phyloP scores from a whole-genome alignment of 192 early-diverging fungal species.

The Rhizophagus clarus region DNA sequence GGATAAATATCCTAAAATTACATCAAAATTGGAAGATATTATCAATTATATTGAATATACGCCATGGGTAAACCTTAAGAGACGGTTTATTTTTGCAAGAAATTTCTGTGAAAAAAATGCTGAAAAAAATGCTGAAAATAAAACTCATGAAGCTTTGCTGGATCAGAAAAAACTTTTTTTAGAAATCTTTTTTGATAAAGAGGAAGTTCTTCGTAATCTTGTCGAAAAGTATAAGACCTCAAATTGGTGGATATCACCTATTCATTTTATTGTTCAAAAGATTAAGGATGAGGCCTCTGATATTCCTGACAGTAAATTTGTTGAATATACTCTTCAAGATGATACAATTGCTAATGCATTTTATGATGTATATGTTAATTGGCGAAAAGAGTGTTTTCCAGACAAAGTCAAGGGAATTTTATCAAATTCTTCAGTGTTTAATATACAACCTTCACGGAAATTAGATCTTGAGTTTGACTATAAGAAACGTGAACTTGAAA shows the following conservation, averaged over 20 bases:
- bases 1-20: background rate
- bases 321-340: background rate
- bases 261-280: background rate
- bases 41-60: background rate
- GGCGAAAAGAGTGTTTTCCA: background rate
- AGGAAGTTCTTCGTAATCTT: background rate
- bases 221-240: background rate
- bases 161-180: background rate
- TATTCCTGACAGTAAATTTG: background rate
- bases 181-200: background rate
- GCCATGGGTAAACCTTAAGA: background rate
- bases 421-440: background rate
- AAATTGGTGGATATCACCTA: background rate
- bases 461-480: background rate
- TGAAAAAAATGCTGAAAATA: background rate
- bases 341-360: background rate
- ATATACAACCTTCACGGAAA: background rate
- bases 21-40: background rate
- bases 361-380: background rate
- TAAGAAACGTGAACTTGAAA: background rate
- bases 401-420: background rate
- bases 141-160: background rate
- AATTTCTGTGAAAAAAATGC: background rate
- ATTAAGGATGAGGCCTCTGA: background rate
- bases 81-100: background rate